Base-by-base conservation (phyloP, 1,284 basidiomycete species). In the Rhodotorula sp. region DNA sequence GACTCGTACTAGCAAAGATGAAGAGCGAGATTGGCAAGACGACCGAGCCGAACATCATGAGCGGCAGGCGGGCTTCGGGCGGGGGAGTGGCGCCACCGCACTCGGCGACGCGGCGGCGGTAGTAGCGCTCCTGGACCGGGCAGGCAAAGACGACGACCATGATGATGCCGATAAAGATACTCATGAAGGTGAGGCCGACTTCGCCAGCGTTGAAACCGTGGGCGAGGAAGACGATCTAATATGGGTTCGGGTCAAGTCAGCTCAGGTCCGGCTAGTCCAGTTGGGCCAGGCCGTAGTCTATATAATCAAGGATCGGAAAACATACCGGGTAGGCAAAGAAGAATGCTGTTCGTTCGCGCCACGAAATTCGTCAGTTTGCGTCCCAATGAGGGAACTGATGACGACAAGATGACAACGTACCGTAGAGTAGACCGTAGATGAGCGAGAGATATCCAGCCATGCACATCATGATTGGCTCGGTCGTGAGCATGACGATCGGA, bases 391-490 rank as follows among this genome's bases (percentile, higher is more conserved):
- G 37, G 37, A 42, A 42, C 12, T 1, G 37, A 42, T 42, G 37
- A 42, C 12, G 53, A 7, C 14, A 24, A 30, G 22, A 37, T 3
- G 42, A 22, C 7, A 58, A 18, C 4, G 29, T 59, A 48, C 76
- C 55, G 54, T 62, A 75, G 22, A 76, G 67, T 17, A 74, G 51
- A 4, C 49, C 55, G 44, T 90, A 90, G 17, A 88, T 83, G 64
- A 89, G 85, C 6, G 86, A 84, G 60, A 88, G 84, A 80, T 89
- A 91, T 51, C 89, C 79, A 0, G 88, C 84, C 33, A 90, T 81
- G 49, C 86, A 82, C 20, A 87, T 80, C 14, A 90, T 88, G 75
- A 90, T 90, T 29, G 88, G 86, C 79, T 90, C 89, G 20, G 84
- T 86, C 68, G 84, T 80, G 49, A 90, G 80, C 79, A 90, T 80